Percentiles rank a stretch among this genome's conserved stretches.
phyloP scores from a whole-genome alignment of 768 basidiomycete species.

The Agrocybe praecox region DNA sequence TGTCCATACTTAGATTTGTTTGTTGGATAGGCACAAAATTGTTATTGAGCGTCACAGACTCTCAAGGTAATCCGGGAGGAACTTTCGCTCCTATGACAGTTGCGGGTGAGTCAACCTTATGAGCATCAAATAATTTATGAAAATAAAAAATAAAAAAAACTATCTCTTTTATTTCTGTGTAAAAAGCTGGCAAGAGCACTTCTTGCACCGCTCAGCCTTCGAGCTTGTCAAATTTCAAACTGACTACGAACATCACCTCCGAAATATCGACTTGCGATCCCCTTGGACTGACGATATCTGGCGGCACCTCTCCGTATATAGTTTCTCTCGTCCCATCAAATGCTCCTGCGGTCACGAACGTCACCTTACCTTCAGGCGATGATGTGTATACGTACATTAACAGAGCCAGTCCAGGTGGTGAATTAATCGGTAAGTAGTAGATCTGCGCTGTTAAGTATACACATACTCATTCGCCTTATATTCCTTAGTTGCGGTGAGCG shows the following conservation, averaged over 20 bases:
- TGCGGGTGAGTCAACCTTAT: constrained; percentile 29
- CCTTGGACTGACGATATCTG: constrained; percentile 43
- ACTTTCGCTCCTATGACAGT: constrained; percentile 32
- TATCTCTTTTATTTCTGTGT: not conserved
- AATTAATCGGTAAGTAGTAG: constrained; percentile 38
- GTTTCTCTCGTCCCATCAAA: constrained; percentile 37
- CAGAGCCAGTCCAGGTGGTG: constrained; percentile 32
- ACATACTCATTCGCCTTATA: not conserved
- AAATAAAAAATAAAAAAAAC: too few relatives aligned
- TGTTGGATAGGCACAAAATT: constrained; percentile 41
- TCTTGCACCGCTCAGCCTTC: not conserved
- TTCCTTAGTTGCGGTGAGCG: constrained; percentile 33
- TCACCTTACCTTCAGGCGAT: constrained; percentile 34
- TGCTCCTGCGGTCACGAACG: constrained; percentile 39
- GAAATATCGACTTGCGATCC: constrained; percentile 31
- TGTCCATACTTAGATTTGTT: not conserved
- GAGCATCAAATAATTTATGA: too few relatives aligned
- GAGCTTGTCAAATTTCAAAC: not conserved
- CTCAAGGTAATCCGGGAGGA: constrained; percentile 41
- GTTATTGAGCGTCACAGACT: constrained; percentile 44
- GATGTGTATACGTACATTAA: constrained; percentile 42
- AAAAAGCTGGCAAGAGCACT: not conserved
- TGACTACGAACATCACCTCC: not conserved
- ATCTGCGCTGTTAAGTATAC: not conserved
- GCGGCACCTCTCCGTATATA: constrained; percentile 43